Evolutionary conservation across 1,284 basidiomycete genomes (phyloP).

Genomic region (Tilletia setariae): DNA sequence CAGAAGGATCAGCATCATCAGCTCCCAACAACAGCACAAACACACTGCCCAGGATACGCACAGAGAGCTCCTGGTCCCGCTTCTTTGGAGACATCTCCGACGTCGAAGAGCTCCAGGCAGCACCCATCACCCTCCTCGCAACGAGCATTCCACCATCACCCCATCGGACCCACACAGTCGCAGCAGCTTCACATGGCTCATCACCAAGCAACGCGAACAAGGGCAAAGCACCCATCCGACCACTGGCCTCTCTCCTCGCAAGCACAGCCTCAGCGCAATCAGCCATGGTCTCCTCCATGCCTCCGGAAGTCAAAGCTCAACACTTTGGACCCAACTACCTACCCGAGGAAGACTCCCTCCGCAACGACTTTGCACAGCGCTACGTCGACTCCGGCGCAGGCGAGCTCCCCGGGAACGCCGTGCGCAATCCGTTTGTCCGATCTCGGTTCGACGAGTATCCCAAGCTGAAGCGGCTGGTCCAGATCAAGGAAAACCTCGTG

Average conservation of each 20-base stretch:
- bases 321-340: slow-evolving; percentile 25
- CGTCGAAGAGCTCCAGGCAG: background rate
- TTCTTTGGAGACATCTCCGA: slow-evolving; percentile 10
- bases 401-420: slow-evolving; percentile 42
- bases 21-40: background rate
- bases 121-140: background rate
- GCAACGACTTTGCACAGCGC: slow-evolving; percentile 87
- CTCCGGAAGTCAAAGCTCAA: slow-evolving; percentile 1
- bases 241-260: background rate
- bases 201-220: background rate
- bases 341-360: slow-evolving; percentile 85
- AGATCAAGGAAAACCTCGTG: slow-evolving; percentile 42
- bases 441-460: slow-evolving; percentile 79
- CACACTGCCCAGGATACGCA: background rate
- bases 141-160: background rate
- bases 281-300: background rate
- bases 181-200: background rate
- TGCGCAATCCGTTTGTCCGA: slow-evolving; percentile 56
- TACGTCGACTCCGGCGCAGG: slow-evolving; percentile 66
- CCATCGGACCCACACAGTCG: background rate
- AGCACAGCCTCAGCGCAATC: background rate
- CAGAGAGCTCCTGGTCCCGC: slow-evolving; percentile 5
- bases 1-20: background rate
- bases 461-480: slow-evolving; percentile 38
- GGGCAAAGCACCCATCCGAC: background rate